Base-by-base conservation (phyloP, 179 eudicot species). In the Gypsophila paniculata region DNA sequence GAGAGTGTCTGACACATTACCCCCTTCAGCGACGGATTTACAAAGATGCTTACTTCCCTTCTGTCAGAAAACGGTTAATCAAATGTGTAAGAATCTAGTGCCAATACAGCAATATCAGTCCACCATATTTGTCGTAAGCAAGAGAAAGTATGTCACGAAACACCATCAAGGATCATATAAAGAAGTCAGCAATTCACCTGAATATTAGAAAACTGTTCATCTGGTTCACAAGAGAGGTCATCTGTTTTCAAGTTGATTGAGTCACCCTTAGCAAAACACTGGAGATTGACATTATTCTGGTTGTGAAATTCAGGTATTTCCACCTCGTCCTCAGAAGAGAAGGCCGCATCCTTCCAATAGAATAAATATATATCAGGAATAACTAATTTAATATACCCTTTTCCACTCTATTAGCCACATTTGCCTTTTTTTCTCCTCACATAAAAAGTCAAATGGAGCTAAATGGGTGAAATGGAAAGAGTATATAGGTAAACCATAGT, bases 291-390 rank as follows among this genome's bases (percentile, higher is more conserved):
- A 39, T 78, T 75, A 58, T 59, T 71, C 69, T 75, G 65, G 25
- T 80, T 72, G 29, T 79, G 65, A 70, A 87, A 90, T 60, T 77
- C 78, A 61, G 96, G 90, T 69, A 70, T 32, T 77, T 88, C 93
- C 73, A 90, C 90, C 46, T 88, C 96, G 61, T 90, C 93, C 59
- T 85, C 93, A 61, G 81, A 71, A 69, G 77, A 73, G 65, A 72
- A 71, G 25, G 84, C 74, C 51, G 26, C 66, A 74, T 78, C 75
- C 69, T 78, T 82, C 89, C 77, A 81, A 79, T 52, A 76, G 59
- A 66, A 61, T 52, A 69, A 61, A 71, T 51, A 55, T 44, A 70
- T 71, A 9, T 14, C 29, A 68, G 44, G 15, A 51, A n/a, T n/a
- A n/a, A n/a, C n/a, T n/a, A n/a, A n/a, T n/a, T 18, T 58, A n/a